Evolutionary conservation across 805 yeast genomes (phyloP).

Genomic region (Yarrowia keelungensis): DNA sequence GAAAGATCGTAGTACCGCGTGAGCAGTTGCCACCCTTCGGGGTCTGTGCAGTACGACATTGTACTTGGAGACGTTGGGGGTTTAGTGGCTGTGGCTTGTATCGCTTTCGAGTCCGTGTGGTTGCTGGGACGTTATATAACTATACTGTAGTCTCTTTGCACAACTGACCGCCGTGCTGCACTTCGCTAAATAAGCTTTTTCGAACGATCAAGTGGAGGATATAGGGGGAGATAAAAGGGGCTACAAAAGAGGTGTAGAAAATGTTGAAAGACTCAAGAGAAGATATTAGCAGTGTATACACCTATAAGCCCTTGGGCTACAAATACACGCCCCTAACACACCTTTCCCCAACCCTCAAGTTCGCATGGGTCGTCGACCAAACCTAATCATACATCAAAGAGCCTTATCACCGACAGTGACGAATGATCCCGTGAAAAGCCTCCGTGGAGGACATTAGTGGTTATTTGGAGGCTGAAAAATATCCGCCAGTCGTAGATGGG

Average conservation of each 20-base stretch:
- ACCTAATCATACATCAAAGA: constrained; percentile 26
- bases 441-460: too few species aligned
- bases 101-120: neutral
- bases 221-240: too few species aligned
- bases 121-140: constrained; percentile 12
- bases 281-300: too few species aligned
- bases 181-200: neutral
- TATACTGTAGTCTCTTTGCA: neutral
- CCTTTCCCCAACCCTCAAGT: too few species aligned
- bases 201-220: neutral
- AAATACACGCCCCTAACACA: too few species aligned
- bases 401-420: constrained; percentile 18
- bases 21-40: constrained; percentile 37
- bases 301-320: too few species aligned
- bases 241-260: too few species aligned
- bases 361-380: neutral
- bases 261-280: too few species aligned
- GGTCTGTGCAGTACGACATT: constrained; percentile 30
- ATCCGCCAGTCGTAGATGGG: too few species aligned
- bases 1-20: constrained; percentile 34
- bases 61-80: neutral
- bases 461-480: too few species aligned
- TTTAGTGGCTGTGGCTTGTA: neutral
- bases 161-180: constrained; percentile 8
- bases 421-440: constrained; percentile 11